Evolutionary conservation across 768 basidiomycete genomes (phyloP), one percentile per base, ranked within the genome.

Genomic region (Gelatoporia subvermispora): DNA sequence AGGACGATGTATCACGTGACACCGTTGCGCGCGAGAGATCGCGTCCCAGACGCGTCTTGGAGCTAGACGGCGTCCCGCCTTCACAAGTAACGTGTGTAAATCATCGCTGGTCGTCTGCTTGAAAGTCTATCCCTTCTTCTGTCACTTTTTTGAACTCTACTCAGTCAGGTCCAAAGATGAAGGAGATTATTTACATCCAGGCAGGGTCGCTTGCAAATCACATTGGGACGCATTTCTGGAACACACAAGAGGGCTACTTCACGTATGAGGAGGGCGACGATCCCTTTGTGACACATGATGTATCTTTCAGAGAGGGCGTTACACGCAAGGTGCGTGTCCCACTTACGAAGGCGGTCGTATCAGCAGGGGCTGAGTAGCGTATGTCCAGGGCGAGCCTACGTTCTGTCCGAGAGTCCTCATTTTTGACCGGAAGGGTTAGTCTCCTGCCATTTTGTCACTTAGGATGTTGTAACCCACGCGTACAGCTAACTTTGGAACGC

Each of bases 221-320:
- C 59, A 65, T 76, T 17, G 86, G 85, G 40, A 79, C 85, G 0
- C 88, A 90, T 58, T 89, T 87, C 56, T 91, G 86, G 86, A 89
- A 89, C 58, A 76, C 84, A 1, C 87, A 89, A 63, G 83, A 88
- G 62, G 74, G 65, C 53, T 89, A 89, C 62, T 75, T 84, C 54
- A 69, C 72, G 0, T 76, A 76, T 51, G 68, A 70, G 18, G 74
- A 73, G 41, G 65, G 63, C 35, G 68, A 72, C 46, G 72, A 74
- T 20, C 57, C 74, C 3, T 48, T 71, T 25, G 66, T 78, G 34
- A 71, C 77, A 48, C 70, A 78, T 57, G 73, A 74, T 51, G 67
- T 85, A 41, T 88, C 87, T 10, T 89, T 88, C 62, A 70, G 77
- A 56, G 83, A 88, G 63, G 78, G 80, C 24, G 52, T 72, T 36